Evolutionary conservation across 2,329 filamentous ascomycete genomes (phyloP).

Genomic region (Pezicula rhizophila): DNA sequence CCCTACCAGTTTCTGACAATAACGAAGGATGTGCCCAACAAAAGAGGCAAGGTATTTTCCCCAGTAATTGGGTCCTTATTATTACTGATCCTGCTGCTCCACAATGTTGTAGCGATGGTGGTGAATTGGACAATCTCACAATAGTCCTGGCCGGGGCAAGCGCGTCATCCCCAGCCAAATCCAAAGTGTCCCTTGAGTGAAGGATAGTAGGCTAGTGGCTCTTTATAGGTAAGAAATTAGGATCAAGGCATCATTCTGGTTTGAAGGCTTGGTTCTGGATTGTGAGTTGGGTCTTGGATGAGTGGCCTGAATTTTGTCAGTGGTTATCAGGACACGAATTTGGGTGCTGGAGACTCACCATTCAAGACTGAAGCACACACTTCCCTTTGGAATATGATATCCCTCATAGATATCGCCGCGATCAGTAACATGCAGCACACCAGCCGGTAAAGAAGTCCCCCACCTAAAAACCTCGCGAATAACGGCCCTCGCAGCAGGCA

Average conservation of each 20-base stretch:
- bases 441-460: constrained; percentile 9
- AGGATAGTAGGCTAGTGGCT: constrained; percentile 53
- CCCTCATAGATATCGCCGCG: constrained; percentile 33
- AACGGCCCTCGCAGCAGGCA: constrained; percentile 38
- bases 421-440: not conserved
- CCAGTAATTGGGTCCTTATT: constrained; percentile 3
- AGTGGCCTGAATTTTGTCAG: not conserved
- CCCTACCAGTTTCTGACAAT: constrained; percentile 2
- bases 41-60: constrained; percentile 1
- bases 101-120: no score
- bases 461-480: constrained; percentile 40
- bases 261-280: constrained; percentile 56
- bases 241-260: constrained; percentile 56
- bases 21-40: constrained; percentile 3
- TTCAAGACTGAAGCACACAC: constrained; percentile 30
- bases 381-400: constrained; percentile 13
- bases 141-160: constrained; percentile 43
- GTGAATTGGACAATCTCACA: no score
- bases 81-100: constrained; percentile 1
- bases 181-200: constrained; percentile 57
- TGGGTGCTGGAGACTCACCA: constrained; percentile 13
- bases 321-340: not conserved
- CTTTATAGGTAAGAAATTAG: constrained; percentile 56
- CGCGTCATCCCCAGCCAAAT: constrained; percentile 56
- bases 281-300: constrained; percentile 21